phyloP scores from a whole-genome alignment of 768 basidiomycete genomes.

The Dendrothele bispora region DNA sequence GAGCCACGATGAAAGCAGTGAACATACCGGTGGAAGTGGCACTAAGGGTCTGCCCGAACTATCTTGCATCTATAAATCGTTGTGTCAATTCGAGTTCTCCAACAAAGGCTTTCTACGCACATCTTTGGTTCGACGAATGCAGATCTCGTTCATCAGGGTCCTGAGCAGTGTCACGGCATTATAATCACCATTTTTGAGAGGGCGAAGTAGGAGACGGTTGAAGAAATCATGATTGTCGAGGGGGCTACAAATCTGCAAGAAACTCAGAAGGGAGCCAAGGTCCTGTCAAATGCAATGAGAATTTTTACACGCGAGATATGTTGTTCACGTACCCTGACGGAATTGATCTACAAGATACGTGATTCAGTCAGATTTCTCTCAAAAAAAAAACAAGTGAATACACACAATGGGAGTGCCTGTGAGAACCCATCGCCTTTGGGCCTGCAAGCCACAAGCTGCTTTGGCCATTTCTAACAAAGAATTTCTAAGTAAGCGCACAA shows the following conservation, averaged over 20 bases:
- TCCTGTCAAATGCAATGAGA: constrained; percentile 49
- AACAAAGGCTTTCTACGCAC: constrained; percentile 26
- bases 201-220: constrained; percentile 76
- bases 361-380: constrained; percentile 1
- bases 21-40: constrained; percentile 65
- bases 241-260: constrained; percentile 83
- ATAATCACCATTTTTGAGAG: constrained; percentile 60
- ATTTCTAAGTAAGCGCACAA: too few relatives aligned
- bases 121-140: constrained; percentile 84
- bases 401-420: constrained; percentile 90
- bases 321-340: constrained; percentile 52
- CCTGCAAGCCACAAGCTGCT: constrained; percentile 60
- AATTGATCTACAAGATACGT: constrained; percentile 60
- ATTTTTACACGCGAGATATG: neutral
- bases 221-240: constrained; percentile 83
- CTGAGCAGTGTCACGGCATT: neutral
- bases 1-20: neutral
- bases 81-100: neutral
- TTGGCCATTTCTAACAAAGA: constrained; percentile 84
- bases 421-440: constrained; percentile 77
- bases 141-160: constrained; percentile 77
- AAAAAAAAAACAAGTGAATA: constrained; percentile 6
- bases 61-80: constrained; percentile 73
- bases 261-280: constrained; percentile 82
- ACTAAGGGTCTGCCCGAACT: constrained; percentile 70